A percentile compares a stretch with the other conserved stretches of the same genome.
Evolutionary conservation across 345 rosid genomes (phyloP).

Genomic region (Citrus sp.): DNA sequence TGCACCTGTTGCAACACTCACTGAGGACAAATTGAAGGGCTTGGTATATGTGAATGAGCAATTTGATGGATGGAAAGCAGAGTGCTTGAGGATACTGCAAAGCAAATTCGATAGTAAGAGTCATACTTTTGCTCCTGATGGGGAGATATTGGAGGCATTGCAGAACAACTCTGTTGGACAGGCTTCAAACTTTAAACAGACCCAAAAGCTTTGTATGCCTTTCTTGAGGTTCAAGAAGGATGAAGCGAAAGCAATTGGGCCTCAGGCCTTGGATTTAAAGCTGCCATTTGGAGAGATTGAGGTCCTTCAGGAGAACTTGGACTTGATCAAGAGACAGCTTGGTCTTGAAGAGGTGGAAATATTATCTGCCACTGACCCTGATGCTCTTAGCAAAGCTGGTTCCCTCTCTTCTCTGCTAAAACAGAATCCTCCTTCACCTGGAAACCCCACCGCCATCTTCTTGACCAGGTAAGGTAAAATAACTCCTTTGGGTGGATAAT

Average conservation of each 20-base stretch:
- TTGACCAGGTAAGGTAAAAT: constrained; percentile 36
- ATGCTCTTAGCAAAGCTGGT: constrained; percentile 52
- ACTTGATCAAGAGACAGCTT: constrained; percentile 74
- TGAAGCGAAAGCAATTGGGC: constrained; percentile 63
- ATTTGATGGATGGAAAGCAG: constrained; percentile 86
- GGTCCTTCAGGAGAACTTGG: constrained; percentile 70
- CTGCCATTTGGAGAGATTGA: constrained; percentile 86
- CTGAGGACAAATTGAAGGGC: constrained; percentile 53
- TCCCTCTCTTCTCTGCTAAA: constrained; percentile 42
- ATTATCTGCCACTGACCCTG: constrained; percentile 43
- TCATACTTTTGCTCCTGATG: constrained; percentile 55
- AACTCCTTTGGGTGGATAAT: neutral
- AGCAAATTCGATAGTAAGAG: constrained; percentile 47
- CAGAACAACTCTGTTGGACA: constrained; percentile 50
- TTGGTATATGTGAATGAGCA: constrained; percentile 76
- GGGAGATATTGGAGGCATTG: constrained; percentile 59
- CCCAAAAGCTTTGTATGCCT: constrained; percentile 80
- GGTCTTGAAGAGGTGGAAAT: constrained; percentile 66
- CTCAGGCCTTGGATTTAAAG: constrained; percentile 70
- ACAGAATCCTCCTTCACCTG: constrained; percentile 83
- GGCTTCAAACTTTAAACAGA: constrained; percentile 57
- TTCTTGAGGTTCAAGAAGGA: constrained; percentile 88
- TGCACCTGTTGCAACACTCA: constrained; percentile 40
- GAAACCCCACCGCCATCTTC: constrained; percentile 78
- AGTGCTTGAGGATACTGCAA: constrained; percentile 68